A percentile compares a stretch with the other conserved stretches of the same genome.
phyloP scores from a whole-genome alignment of 192 early-diverging fungal genomes.

The Gonapodya sp. region DNA sequence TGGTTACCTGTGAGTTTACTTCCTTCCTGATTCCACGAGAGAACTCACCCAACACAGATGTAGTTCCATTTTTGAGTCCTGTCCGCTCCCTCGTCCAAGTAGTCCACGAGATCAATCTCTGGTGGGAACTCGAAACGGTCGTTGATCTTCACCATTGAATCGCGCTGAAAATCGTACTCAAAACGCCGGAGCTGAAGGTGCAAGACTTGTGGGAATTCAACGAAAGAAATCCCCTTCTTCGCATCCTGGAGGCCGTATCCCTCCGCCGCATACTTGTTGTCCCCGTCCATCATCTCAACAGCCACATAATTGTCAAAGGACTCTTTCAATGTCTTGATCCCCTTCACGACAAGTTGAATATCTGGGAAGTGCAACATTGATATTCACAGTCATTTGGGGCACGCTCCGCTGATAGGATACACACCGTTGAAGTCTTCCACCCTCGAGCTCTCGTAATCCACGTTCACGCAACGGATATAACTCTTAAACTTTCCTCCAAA shows the following conservation, averaged over 20 bases:
- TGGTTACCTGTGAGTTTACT: too few species aligned
- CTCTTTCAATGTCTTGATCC: conserved; percentile 70
- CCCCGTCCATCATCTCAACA: conserved; percentile 88
- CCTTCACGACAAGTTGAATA: conserved; percentile 96
- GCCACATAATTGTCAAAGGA: conserved; percentile 86
- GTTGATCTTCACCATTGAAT: conserved; percentile 71
- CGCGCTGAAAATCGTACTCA: conserved; percentile 89
- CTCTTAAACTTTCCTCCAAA: conserved; percentile 98
- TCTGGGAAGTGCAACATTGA: conserved; percentile 58
- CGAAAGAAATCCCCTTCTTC: conserved; percentile 92
- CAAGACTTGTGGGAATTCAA: conserved; percentile 83
- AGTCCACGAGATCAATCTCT: conserved; percentile 76
- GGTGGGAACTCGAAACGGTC: conserved; percentile 56
- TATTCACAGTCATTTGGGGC: conserved; percentile 4
- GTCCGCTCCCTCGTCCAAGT: conserved; percentile 55
- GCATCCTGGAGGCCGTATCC: conserved; percentile 87
- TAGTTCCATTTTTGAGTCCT: conserved; percentile 62
- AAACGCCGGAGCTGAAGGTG: conserved; percentile 96
- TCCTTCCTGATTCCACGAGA: too few species aligned
- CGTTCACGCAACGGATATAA: conserved; percentile 90
- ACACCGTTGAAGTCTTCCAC: conserved; percentile 88
- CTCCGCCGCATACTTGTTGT: conserved; percentile 95
- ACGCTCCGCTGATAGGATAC: neutral
- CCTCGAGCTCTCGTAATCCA: conserved; percentile 89
- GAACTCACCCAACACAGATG: conserved; percentile 67